phyloP scores from a whole-genome alignment of 257 asterid genomes.

The Solanum neorickii region DNA sequence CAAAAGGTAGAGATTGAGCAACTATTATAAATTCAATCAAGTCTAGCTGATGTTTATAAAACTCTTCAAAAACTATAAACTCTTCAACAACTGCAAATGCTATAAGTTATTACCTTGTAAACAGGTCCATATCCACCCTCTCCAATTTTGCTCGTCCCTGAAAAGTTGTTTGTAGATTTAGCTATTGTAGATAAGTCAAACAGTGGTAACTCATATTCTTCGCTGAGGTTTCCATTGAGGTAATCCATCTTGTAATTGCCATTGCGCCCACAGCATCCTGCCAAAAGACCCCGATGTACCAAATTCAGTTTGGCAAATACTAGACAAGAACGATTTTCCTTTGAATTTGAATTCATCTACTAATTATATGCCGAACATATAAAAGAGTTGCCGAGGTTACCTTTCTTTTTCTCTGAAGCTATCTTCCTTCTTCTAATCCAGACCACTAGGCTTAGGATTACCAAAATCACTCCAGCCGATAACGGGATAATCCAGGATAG shows the following conservation, averaged over 20 bases:
- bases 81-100: background rate
- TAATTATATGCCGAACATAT: background rate
- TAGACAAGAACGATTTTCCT: background rate
- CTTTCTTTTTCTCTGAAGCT: background rate
- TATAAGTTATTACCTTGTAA: conserved; percentile 11
- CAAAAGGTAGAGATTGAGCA: background rate
- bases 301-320: background rate
- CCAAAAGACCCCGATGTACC: background rate
- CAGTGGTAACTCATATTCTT: conserved; percentile 15
- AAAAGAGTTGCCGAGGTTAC: background rate
- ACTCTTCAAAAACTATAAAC: background rate
- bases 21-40: background rate
- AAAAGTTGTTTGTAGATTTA: conserved; percentile 13
- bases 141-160: conserved; percentile 9
- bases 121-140: conserved; percentile 26
- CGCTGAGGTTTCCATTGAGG: background rate
- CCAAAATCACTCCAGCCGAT: background rate
- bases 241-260: background rate
- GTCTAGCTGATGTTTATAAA: background rate
- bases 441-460: background rate
- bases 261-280: background rate
- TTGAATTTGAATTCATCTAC: background rate
- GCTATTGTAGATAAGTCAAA: conserved; percentile 9
- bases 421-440: background rate
- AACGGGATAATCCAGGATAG: background rate